Evolutionary conservation across 1,284 basidiomycete genomes (phyloP).

Genomic region (Malassezia psittaci): DNA sequence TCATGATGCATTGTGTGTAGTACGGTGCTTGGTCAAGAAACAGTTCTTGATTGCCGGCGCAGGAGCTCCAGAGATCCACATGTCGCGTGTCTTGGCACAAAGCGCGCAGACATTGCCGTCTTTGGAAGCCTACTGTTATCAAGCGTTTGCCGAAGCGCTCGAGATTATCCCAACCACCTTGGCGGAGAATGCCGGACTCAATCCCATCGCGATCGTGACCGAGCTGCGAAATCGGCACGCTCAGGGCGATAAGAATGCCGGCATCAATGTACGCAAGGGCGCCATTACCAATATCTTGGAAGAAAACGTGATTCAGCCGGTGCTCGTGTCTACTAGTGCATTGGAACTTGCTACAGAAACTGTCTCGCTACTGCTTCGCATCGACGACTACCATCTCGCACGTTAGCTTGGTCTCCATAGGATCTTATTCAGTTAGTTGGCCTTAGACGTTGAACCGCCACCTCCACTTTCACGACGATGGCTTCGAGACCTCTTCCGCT

Average conservation of each 20-base stretch:
- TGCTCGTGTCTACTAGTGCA: slow-evolving; percentile 89
- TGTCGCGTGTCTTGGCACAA: slow-evolving; percentile 83
- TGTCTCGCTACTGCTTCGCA: slow-evolving; percentile 87
- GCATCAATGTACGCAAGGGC: slow-evolving; percentile 79
- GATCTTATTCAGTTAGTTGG: too few relatives aligned
- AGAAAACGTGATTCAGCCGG: slow-evolving; percentile 92
- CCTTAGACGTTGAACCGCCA: too few relatives aligned
- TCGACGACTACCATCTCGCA: slow-evolving; percentile 68
- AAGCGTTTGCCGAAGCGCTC: slow-evolving; percentile 92
- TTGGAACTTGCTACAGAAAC: slow-evolving; percentile 93
- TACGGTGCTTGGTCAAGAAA: slow-evolving; percentile 96
- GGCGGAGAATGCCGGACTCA: slow-evolving; percentile 95
- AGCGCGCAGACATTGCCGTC: slow-evolving; percentile 88
- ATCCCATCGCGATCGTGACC: slow-evolving; percentile 96
- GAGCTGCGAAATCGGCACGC: slow-evolving; percentile 95
- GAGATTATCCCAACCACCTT: slow-evolving; percentile 96
- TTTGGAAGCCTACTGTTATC: slow-evolving; percentile 98
- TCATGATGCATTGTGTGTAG: slow-evolving; percentile 95
- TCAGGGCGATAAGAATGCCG: slow-evolving; percentile 82
- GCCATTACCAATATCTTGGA: slow-evolving; percentile 91
- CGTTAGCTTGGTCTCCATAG: slow-evolving; percentile 17
- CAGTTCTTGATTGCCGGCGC: slow-evolving; percentile 93
- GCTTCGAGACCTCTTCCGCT: neutral
- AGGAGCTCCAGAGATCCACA: slow-evolving; percentile 94
- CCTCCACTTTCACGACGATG: neutral